A percentile compares a stretch with the other conserved stretches of the same genome.
These are phyloP conservation scores for Pyracantha coccinea DNA, from an alignment of 331 rosid genomes.

Conservation along the genomic window DNA sequence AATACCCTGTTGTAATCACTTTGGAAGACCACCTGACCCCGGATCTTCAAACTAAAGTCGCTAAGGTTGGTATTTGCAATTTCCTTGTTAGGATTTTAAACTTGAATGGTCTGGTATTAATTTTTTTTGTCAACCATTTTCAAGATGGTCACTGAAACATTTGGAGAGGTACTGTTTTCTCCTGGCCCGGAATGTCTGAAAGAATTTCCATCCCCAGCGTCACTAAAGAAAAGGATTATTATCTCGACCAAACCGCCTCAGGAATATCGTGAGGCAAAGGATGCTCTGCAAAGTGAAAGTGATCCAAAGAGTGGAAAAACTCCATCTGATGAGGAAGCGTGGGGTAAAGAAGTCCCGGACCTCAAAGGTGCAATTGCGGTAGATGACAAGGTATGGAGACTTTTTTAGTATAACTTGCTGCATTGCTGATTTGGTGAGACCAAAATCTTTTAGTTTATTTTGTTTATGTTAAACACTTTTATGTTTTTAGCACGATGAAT, in stretches of 20 bases:
- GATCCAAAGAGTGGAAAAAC: conserved; percentile 40
- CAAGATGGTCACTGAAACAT: conserved; percentile 69
- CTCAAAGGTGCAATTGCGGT: conserved; percentile 30
- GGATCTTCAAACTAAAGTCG: conserved; percentile 93
- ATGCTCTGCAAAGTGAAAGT: conserved; percentile 36
- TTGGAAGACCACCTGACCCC: conserved; percentile 94
- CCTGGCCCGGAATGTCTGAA: conserved; percentile 61
- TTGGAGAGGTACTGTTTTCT: conserved; percentile 65
- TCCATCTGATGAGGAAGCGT: conserved; percentile 64
- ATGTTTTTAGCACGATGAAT: conserved; percentile 27
- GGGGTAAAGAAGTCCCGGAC: conserved; percentile 84
- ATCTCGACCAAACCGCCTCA: conserved; percentile 97
- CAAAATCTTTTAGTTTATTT: background rate
- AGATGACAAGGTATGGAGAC: conserved; percentile 54
- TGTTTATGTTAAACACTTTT: background rate
- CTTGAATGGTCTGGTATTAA: conserved; percentile 16
- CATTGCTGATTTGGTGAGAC: background rate
- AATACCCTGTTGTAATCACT: conserved; percentile 95
- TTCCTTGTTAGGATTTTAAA: conserved; percentile 19
- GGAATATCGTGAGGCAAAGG: conserved; percentile 82
- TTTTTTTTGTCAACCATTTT: conserved; percentile 16
- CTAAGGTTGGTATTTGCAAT: conserved; percentile 42
- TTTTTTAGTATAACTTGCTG: conserved; percentile 5
- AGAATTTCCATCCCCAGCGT: conserved; percentile 93
- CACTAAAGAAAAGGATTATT: conserved; percentile 63